A percentile compares a stretch with the other conserved stretches of the same genome.
These are phyloP conservation scores for Aspergillus funiculosus DNA, from an alignment of 495 filamentous ascomycete species.

Conservation along the genomic window DNA sequence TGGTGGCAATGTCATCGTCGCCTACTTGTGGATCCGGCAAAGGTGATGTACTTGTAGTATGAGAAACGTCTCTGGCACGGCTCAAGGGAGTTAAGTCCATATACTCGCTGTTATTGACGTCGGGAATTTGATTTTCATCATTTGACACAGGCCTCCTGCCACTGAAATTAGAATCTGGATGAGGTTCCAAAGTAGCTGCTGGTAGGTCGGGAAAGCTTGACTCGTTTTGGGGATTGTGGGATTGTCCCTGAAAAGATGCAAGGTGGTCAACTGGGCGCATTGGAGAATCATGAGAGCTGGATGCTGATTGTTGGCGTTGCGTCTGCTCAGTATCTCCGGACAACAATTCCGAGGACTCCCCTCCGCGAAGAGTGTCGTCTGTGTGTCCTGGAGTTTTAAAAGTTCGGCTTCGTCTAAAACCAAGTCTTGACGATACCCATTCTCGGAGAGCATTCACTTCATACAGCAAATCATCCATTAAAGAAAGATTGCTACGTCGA, in stretches of 20 bases:
- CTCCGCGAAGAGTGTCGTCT: conserved; percentile 13
- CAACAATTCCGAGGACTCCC: conserved; percentile 26
- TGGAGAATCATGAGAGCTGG: background rate
- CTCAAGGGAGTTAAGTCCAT: conserved; percentile 28
- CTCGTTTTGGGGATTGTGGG: background rate
- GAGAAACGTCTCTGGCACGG: conserved; percentile 21
- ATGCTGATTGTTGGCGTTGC: conserved; percentile 19
- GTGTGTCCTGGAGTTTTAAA: conserved; percentile 15
- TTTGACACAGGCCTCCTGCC: conserved; percentile 31
- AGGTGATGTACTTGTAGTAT: conserved; percentile 14
- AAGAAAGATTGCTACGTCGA: conserved; percentile 34
- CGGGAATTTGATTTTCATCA: conserved; percentile 33
- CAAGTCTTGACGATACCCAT: conserved; percentile 34
- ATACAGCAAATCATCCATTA: conserved; percentile 35
- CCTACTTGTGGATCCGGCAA: conserved; percentile 13
- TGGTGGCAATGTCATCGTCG: conserved; percentile 6
- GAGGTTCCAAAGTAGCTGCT: conserved; percentile 7
- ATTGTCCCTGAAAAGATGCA: conserved; percentile 12
- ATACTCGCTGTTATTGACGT: conserved; percentile 30
- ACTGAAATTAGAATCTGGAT: conserved; percentile 14
- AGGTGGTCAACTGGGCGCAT: background rate
- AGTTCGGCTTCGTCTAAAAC: conserved; percentile 17
- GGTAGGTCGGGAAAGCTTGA: conserved; percentile 10
- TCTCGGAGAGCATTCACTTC: conserved; percentile 29
- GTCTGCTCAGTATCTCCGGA: conserved; percentile 28